Conservation (phyloP, 2,329 filamentous ascomycete genomes). For the Beauveria caledonica region DNA sequence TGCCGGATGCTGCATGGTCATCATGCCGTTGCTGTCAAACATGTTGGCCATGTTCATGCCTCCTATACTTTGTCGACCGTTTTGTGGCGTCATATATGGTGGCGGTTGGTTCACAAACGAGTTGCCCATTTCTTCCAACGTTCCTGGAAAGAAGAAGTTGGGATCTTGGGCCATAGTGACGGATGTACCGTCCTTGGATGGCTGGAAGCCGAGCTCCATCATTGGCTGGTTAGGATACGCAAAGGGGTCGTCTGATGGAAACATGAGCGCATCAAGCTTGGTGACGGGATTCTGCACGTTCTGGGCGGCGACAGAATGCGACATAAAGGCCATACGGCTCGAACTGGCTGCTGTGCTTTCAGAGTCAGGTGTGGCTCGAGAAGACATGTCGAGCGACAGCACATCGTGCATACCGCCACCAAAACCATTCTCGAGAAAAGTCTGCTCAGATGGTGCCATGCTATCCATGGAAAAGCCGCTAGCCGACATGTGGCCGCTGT, state of each 20-base stretch:
- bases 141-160: constrained; percentile 43
- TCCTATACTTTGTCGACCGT: constrained; percentile 30
- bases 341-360: constrained; percentile 34
- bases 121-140: constrained; percentile 61
- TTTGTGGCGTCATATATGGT: constrained; percentile 57
- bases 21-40: constrained; percentile 35
- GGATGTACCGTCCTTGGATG: constrained; percentile 25
- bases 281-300: constrained; percentile 42
- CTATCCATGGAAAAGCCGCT: constrained; percentile 27
- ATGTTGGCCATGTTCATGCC: constrained; percentile 36
- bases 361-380: constrained; percentile 35
- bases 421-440: constrained; percentile 30
- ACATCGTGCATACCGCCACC: constrained; percentile 33
- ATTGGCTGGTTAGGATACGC: constrained; percentile 72
- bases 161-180: constrained; percentile 28
- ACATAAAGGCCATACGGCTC: constrained; percentile 25
- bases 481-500: constrained; percentile 20
- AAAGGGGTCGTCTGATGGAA: constrained; percentile 68
- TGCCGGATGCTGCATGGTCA: constrained; percentile 24
- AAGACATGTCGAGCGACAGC: constrained; percentile 36
- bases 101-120: constrained; percentile 65
- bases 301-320: constrained; percentile 24
- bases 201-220: constrained; percentile 46
- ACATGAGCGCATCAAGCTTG: constrained; percentile 72
- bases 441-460: constrained; percentile 21